Evolutionary conservation across 148 eudicot genomes (phyloP).

Genomic region (Limonium bicolor): DNA sequence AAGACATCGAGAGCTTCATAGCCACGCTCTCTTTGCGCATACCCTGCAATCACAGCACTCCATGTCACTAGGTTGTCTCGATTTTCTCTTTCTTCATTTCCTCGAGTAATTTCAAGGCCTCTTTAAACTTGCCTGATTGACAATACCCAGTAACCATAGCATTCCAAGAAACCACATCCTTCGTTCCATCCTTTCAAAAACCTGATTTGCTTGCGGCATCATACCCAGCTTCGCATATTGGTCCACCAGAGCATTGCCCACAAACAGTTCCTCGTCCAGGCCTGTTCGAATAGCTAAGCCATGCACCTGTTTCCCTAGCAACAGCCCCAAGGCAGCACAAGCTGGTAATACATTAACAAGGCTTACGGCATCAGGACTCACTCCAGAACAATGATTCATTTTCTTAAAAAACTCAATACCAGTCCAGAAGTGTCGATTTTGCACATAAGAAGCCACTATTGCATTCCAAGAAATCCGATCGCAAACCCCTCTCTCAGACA

Average conservation of each 20-base stretch:
- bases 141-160: constrained; percentile 66
- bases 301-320: constrained; percentile 39
- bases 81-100: constrained; percentile 34
- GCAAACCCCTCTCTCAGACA: constrained; percentile 15
- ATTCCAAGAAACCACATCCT: constrained; percentile 81
- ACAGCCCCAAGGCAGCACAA: constrained; percentile 23
- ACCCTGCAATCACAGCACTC: constrained; percentile 78
- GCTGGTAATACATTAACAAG: constrained; percentile 60
- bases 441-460: constrained; percentile 35
- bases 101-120: constrained; percentile 48
- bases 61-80: constrained; percentile 52
- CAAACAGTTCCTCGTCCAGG: constrained; percentile 35
- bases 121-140: constrained; percentile 42
- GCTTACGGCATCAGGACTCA: constrained; percentile 38
- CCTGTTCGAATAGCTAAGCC: constrained; percentile 30
- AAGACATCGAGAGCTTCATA: constrained; percentile 49
- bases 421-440: constrained; percentile 17
- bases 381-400: constrained; percentile 11
- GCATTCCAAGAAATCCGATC: constrained; percentile 70
- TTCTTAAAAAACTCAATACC: constrained; percentile 31
- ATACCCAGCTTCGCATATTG: constrained; percentile 63
- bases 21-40: constrained; percentile 59
- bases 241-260: constrained; percentile 56
- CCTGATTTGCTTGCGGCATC: constrained; percentile 39
- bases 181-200: constrained; percentile 42